phyloP scores from a whole-genome alignment of 2,329 filamentous ascomycete genomes.

The Neoarthrinium moseri region DNA sequence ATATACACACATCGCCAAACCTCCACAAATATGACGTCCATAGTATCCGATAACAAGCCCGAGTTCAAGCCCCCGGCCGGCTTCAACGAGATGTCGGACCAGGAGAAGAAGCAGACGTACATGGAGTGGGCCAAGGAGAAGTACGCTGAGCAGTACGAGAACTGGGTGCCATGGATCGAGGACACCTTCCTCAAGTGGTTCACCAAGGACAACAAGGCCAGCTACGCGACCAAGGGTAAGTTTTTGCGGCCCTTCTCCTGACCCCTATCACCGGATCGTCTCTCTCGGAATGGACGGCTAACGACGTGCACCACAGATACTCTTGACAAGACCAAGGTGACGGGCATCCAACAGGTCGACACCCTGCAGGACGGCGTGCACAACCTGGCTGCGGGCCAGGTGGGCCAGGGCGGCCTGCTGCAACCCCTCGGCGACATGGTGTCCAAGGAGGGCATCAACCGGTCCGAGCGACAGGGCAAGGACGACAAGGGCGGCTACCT shows the following conservation, averaged over 20 bases:
- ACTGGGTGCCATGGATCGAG: slow-evolving; percentile 76
- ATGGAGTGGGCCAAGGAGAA: slow-evolving; percentile 60
- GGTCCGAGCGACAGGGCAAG: slow-evolving; percentile 62
- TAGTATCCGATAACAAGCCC: slow-evolving; percentile 3
- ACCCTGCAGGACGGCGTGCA: slow-evolving; percentile 67
- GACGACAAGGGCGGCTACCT: slow-evolving; percentile 56
- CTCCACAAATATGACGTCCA: too few species aligned
- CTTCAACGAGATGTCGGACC: slow-evolving; percentile 9
- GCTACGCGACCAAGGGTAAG: slow-evolving; percentile 67
- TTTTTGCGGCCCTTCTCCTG: slow-evolving; percentile 10
- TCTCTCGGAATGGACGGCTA: too few species aligned
- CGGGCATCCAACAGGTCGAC: slow-evolving; percentile 65
- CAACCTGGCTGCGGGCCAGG: slow-evolving; percentile 59
- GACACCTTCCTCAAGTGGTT: slow-evolving; percentile 72
- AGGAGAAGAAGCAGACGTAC: slow-evolving; percentile 15
- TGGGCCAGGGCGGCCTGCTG: slow-evolving; percentile 67
- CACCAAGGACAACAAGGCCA: slow-evolving; percentile 75
- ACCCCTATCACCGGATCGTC: too few species aligned
- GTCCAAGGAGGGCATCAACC: slow-evolving; percentile 66
- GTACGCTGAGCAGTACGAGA: slow-evolving; percentile 72
- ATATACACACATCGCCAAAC: too few species aligned
- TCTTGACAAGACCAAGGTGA: slow-evolving; percentile 69
- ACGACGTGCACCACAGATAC: slow-evolving; percentile 48
- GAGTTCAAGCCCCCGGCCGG: slow-evolving; percentile 11
- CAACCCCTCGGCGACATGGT: slow-evolving; percentile 62